A percentile compares a stretch with the other conserved stretches of the same genome.
phyloP scores from a whole-genome alignment of 2,329 filamentous ascomycete species.

The Beauveria brongniartii region DNA sequence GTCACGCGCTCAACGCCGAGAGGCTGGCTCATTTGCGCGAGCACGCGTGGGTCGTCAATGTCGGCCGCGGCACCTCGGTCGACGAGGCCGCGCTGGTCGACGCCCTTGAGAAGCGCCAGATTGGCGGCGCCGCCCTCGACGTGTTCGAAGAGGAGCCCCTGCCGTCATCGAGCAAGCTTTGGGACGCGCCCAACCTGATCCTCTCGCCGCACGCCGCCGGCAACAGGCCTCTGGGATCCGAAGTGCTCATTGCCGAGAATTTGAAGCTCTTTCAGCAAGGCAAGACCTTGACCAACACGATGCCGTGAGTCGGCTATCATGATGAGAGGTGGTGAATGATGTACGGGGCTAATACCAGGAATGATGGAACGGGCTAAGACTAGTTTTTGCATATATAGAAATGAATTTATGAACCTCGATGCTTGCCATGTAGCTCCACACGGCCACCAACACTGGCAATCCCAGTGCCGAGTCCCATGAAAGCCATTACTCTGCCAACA shows the following conservation, averaged over 20 bases:
- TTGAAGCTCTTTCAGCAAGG: slow-evolving; percentile 50
- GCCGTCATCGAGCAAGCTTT: slow-evolving; percentile 35
- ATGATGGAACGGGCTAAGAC: not conserved
- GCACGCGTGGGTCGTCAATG: slow-evolving; percentile 49
- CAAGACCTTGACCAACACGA: slow-evolving; percentile 50
- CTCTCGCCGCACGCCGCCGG: slow-evolving; percentile 52
- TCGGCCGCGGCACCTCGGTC: slow-evolving; percentile 40
- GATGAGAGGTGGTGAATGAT: not conserved
- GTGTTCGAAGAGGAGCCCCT: slow-evolving; percentile 41
- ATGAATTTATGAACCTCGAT: not conserved
- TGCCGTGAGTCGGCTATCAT: slow-evolving; percentile 17
- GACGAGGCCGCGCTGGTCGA: slow-evolving; percentile 41
- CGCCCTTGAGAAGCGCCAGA: slow-evolving; percentile 33
- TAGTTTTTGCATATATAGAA: not conserved
- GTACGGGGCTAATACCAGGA: not conserved
- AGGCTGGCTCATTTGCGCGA: slow-evolving; percentile 44
- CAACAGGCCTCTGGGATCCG: slow-evolving; percentile 51
- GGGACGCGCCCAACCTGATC: slow-evolving; percentile 43
- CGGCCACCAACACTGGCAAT: no score
- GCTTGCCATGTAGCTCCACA: not conserved
- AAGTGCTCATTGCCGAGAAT: slow-evolving; percentile 53
- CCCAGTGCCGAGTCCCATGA: no score
- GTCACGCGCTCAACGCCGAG: slow-evolving; percentile 46
- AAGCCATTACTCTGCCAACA: no score
- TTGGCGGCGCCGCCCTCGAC: slow-evolving; percentile 42